Base-by-base conservation (phyloP, 176 grass and related monocot genomes). In the Hsuehochloa calcarea region DNA sequence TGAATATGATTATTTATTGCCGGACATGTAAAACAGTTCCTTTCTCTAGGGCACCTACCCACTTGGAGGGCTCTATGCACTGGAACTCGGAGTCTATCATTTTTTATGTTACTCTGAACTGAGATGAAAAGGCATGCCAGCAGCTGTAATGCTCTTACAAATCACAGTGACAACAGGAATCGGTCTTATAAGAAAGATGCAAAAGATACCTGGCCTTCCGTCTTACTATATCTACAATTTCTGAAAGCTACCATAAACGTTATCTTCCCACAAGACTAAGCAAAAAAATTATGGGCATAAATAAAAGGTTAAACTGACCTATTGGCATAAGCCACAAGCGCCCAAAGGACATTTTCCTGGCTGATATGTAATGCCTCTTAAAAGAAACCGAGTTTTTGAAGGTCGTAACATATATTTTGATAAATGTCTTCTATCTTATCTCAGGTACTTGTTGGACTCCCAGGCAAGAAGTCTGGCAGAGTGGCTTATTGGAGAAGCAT, bases 41-140 rank as follows among this genome's bases (percentile, higher is more conserved):
- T 17, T 25, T 60, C 58, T 60, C 58, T 5, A 26, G 58, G n/a
- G 58, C n/a, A 20, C 51, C 51, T 54, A 20, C 51, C 6, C 17
- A 54, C 6, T 54, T 2, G 6, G 51, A 54, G 17, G 6, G 51
- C 17, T 20, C 17, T 17, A 54, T 6, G 17, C 51, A 26, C n/a
- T 61, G 23, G n/a, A 61, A 61, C 10, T 59, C 52, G 20, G 54
- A 29, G 15, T 74, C 10, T 12, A 54, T 77, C 10, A 13, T 40
- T 51, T 77, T 39, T 78, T 78, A 26, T 77, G 55, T 9, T 78
- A 40, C n/a, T 62, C 37, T 78, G 75, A 62, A 45, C 75, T 78
- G n/a, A 40, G 35, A 60, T 77, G 37, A 40, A 25, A 62, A 62
- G 72, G 50, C 72, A 60, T 77, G 51, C 19, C 19, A 78, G 5